Evolutionary conservation across 768 basidiomycete species (phyloP).

Genomic region (Omphalotus guepiniiformis): DNA sequence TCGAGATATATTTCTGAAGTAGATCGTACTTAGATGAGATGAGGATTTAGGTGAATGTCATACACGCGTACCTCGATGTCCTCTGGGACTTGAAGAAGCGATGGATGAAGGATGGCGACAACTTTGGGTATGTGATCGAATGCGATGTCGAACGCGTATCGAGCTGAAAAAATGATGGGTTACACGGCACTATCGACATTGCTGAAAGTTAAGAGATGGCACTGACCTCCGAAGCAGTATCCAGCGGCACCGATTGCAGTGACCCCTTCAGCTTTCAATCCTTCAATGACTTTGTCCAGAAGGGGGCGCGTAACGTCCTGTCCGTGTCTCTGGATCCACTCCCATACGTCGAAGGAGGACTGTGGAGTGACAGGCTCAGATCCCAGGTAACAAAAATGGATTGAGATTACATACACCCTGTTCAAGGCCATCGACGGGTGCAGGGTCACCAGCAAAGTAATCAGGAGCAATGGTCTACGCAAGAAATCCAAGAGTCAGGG

Average conservation of each 20-base stretch:
- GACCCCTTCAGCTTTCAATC: slow-evolving; percentile 56
- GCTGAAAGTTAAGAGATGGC: slow-evolving; percentile 8
- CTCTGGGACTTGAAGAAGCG: slow-evolving; percentile 47
- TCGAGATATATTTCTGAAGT: slow-evolving; percentile 40
- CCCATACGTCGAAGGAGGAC: not conserved
- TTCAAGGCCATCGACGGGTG: slow-evolving; percentile 8
- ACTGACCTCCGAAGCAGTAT: slow-evolving; percentile 68
- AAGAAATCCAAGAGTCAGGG: too few relatives aligned
- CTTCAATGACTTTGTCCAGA: slow-evolving; percentile 53
- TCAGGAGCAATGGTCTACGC: slow-evolving; percentile 14
- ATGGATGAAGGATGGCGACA: slow-evolving; percentile 54
- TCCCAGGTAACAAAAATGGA: not conserved
- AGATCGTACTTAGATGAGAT: not conserved
- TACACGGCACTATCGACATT: not conserved
- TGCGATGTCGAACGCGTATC: slow-evolving; percentile 59
- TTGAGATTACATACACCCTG: not conserved
- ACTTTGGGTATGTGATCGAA: slow-evolving; percentile 49
- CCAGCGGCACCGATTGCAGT: slow-evolving; percentile 55
- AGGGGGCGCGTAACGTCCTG: slow-evolving; percentile 36
- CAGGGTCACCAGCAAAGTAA: slow-evolving; percentile 10
- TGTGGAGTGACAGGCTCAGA: not conserved
- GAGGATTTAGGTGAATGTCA: not conserved
- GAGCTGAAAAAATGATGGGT: slow-evolving; percentile 27
- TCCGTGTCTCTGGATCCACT: slow-evolving; percentile 43
- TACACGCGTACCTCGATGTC: slow-evolving; percentile 51